Conservation (phyloP, 2,329 filamentous ascomycete species). For the Didymella arachidicola region DNA sequence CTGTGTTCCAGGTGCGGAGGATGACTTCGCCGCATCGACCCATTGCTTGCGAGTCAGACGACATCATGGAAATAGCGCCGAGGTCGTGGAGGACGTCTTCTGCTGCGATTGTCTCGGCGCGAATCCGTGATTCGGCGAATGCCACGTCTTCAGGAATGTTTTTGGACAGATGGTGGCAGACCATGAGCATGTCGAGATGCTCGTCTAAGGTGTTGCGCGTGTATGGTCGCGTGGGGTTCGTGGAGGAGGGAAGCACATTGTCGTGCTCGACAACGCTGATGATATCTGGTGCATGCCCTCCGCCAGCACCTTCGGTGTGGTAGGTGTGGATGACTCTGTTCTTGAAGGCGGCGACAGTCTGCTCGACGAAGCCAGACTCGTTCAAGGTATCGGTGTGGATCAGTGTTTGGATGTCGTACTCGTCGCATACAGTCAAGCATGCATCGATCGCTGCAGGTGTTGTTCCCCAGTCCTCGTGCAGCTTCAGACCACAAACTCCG, state of each 20-base stretch:
- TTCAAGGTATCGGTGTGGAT: constrained; percentile 97
- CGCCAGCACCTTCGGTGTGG: constrained; percentile 94
- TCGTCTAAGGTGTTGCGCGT: constrained; percentile 94
- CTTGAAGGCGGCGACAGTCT: constrained; percentile 85
- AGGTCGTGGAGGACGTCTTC: constrained; percentile 96
- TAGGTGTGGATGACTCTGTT: constrained; percentile 92
- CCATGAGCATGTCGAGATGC: constrained; percentile 98
- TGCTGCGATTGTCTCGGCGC: constrained; percentile 93
- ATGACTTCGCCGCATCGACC: constrained; percentile 94
- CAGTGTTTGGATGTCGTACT: constrained; percentile 89
- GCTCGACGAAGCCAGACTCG: constrained; percentile 96
- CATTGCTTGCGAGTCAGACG: constrained; percentile 94
- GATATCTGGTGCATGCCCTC: constrained; percentile 94
- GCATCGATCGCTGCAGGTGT: constrained; percentile 92
- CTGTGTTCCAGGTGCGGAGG: constrained; percentile 93
- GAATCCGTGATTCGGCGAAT: constrained; percentile 92
- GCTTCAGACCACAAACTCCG: constrained; percentile 87
- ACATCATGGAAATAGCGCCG: constrained; percentile 98
- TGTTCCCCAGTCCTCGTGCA: constrained; percentile 95
- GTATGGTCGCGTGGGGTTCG: constrained; percentile 90
- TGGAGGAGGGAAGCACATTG: constrained; percentile 89
- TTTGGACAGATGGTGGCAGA: constrained; percentile 91
- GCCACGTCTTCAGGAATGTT: constrained; percentile 96
- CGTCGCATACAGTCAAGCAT: constrained; percentile 81
- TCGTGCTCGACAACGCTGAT: constrained; percentile 88